Base-by-base conservation (phyloP, 805 yeast species). In the Lipomyces kockii region DNA sequence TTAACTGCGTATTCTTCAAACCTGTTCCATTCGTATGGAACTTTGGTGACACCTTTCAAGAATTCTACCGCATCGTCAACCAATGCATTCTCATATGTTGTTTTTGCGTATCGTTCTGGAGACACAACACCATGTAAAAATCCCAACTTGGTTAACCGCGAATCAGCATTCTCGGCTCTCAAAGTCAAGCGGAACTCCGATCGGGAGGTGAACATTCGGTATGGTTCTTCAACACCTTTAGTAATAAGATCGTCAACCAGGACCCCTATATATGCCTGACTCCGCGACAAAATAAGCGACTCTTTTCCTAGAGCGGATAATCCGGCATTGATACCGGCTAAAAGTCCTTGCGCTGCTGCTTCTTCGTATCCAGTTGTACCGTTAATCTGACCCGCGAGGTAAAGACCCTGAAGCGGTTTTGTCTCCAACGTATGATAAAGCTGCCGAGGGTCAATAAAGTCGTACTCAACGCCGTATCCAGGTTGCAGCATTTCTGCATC, bases 281-380 rank as follows among this genome's bases (percentile, higher is more conserved):
- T 84, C 67, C 99, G 82, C 6, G 85, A 83, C 12, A 95, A 73
- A 34, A 80, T 81, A 66, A 95, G 78, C 0, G 85, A 84, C 1
- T 78, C 78, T 34, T 78, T 74, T 8, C 76, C 76, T 39, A 74
- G 75, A 12, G 78, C 76, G 0, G 87, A 74, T 32, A 92, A 80
- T 0, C 97, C 97, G 0, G 99, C 98, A 77, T 95, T 95, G 52
- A 93, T 88, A 9, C 99, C 99, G 0, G 99, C 99, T 57, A 95
- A 80, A 63, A 92, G 83, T 0, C 99, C 99, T 75, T 95, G 99
- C 0, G 98, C 90, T 2, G 97, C 97, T 0, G 99, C 99, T 77
- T 95, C 99, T 80, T 95, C 99, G 74, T 95, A 95, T 0, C 99
- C 99, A 0, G 99, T 95, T 0, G 99, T 95, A 43, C 99, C 99